A percentile compares a stretch with the other conserved stretches of the same genome.
Conservation (phyloP, 1,284 basidiomycete genomes). For the Austroboletus novae-zelandiae region DNA sequence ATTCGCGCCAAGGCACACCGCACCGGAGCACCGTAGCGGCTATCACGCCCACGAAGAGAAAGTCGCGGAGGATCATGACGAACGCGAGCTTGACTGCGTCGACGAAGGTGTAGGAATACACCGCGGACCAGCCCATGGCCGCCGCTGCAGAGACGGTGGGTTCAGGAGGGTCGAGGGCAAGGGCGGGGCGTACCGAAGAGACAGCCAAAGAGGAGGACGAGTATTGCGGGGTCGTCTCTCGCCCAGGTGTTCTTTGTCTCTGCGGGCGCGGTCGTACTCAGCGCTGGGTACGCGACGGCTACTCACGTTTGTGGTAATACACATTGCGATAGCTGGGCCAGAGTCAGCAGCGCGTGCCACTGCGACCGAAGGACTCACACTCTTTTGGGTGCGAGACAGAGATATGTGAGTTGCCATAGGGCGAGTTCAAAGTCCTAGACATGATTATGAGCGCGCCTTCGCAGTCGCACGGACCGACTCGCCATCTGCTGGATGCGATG, state of each 20-base stretch:
- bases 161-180: neutral
- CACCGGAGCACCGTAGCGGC: constrained; percentile 81
- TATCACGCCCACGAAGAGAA: constrained; percentile 72
- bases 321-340: constrained; percentile 77
- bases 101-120: constrained; percentile 65
- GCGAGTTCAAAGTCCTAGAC: constrained; percentile 90
- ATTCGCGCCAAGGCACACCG: constrained; percentile 10
- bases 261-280: constrained; percentile 28
- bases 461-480: constrained; percentile 13
- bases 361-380: constrained; percentile 60
- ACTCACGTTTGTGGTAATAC: constrained; percentile 84
- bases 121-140: constrained; percentile 81
- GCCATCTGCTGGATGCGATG: constrained; percentile 87
- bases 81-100: constrained; percentile 64
- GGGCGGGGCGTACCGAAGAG: constrained; percentile 54
- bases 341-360: constrained; percentile 12
- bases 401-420: constrained; percentile 89
- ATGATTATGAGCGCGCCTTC: neutral
- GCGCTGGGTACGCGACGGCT: neutral
- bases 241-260: constrained; percentile 99
- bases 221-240: constrained; percentile 90
- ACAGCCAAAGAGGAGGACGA: constrained; percentile 79
- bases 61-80: constrained; percentile 86
- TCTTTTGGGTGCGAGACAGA: constrained; percentile 85
- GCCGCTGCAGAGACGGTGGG: constrained; percentile 48